A percentile compares a stretch with the other conserved stretches of the same genome.
Evolutionary conservation across 2,329 filamentous ascomycete species (phyloP).

Genomic region (Colletotrichum echinochloae): DNA sequence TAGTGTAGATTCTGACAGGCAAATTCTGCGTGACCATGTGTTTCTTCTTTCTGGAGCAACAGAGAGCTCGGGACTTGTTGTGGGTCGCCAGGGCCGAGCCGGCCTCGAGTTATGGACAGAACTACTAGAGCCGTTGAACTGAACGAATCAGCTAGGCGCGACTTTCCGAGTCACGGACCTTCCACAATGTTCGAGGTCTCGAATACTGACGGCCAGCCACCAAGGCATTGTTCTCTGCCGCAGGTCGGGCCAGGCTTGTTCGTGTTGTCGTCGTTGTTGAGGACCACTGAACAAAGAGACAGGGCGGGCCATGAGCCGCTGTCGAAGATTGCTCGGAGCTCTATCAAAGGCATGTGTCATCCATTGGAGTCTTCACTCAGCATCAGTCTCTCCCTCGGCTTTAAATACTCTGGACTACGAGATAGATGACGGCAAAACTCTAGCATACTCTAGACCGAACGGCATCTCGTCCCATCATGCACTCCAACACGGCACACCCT

Average conservation of each 20-base stretch:
- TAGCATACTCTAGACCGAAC: too few relatives aligned
- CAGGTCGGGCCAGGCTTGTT: neutral
- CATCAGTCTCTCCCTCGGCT: neutral
- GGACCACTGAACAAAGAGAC: constrained; percentile 14
- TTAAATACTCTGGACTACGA: neutral
- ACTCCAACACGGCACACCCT: too few relatives aligned
- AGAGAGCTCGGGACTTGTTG: neutral
- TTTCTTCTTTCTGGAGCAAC: neutral
- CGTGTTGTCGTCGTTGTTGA: neutral
- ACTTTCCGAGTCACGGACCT: neutral
- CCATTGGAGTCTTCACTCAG: too few relatives aligned
- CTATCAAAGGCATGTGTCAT: constrained; percentile 3
- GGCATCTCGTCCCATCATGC: neutral
- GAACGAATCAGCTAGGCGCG: neutral
- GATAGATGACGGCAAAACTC: neutral
- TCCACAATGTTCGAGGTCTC: neutral
- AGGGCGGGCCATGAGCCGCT: neutral
- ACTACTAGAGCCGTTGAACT: neutral
- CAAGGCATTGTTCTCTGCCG: constrained; percentile 17
- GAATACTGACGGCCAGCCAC: neutral
- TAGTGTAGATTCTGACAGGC: neutral
- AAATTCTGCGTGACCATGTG: neutral
- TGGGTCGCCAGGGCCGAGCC: neutral
- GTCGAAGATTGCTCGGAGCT: neutral
- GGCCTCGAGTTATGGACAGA: neutral